phyloP scores from a whole-genome alignment of 2,329 filamentous ascomycete species.

The Dactylellina haptotyla region DNA sequence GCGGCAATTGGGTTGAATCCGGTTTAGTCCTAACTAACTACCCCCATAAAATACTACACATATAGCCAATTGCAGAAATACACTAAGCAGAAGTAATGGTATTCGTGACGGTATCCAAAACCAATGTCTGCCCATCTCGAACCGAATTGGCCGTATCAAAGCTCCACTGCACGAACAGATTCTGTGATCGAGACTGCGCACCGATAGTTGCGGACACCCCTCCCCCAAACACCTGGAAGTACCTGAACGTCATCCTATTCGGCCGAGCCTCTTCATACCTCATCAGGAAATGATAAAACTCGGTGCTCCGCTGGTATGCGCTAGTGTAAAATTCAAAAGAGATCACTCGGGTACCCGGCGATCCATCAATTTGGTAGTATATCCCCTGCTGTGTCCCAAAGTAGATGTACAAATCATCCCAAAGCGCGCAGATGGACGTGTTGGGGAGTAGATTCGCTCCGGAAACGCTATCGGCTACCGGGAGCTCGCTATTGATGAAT shows the following conservation, averaged over 20 bases:
- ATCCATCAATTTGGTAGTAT: constrained; percentile 43
- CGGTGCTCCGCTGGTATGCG: constrained; percentile 22
- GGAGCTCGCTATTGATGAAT: constrained; percentile 44
- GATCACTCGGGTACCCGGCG: constrained; percentile 6
- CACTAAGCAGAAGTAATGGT: constrained; percentile 18
- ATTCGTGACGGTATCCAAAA: constrained; percentile 37
- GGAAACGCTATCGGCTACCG: constrained; percentile 11
- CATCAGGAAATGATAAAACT: constrained; percentile 50
- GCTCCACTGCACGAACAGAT: constrained; percentile 43
- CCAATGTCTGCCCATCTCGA: constrained; percentile 28
- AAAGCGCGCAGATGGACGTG: constrained; percentile 29
- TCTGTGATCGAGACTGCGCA: constrained; percentile 36
- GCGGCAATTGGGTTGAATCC: no score
- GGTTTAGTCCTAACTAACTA: no score
- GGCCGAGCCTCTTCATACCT: constrained; percentile 47
- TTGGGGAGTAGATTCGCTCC: constrained; percentile 36
- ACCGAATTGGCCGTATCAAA: constrained; percentile 29
- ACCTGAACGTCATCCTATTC: constrained; percentile 26
- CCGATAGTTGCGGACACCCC: constrained; percentile 43
- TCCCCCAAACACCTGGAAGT: constrained; percentile 38
- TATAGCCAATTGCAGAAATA: not conserved
- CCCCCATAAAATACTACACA: no score
- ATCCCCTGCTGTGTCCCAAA: constrained; percentile 43
- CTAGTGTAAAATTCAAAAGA: constrained; percentile 51
- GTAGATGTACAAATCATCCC: constrained; percentile 53